These are phyloP conservation scores for Penicillium sp. DNA, from an alignment of 2,329 filamentous ascomycete species.

Conservation along the genomic window DNA sequence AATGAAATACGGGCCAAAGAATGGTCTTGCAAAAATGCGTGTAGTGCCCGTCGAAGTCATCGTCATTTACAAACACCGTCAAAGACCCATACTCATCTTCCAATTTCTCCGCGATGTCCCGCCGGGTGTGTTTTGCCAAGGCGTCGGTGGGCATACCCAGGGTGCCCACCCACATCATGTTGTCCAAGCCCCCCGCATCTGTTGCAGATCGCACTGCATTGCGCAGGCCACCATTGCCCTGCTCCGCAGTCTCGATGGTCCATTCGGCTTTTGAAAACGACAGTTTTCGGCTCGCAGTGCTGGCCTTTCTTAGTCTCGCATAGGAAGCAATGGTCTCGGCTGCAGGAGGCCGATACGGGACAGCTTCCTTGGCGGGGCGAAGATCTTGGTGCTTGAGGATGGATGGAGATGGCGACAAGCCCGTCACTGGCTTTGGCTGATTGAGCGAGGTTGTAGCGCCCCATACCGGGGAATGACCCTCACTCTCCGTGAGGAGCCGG, in stretches of 20 bases:
- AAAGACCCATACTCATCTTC: conserved; percentile 79
- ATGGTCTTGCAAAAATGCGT: conserved; percentile 97
- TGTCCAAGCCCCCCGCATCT: conserved; percentile 66
- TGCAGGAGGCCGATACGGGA: conserved; percentile 21
- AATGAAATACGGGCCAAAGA: conserved; percentile 96
- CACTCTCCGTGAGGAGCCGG: conserved; percentile 63
- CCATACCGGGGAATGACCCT: conserved; percentile 76
- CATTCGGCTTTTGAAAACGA: conserved; percentile 77
- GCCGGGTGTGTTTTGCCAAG: conserved; percentile 70
- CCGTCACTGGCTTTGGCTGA: conserved; percentile 75
- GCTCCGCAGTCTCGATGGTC: conserved; percentile 79
- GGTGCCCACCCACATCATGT: conserved; percentile 88
- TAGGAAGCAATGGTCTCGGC: conserved; percentile 11
- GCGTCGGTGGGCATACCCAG: conserved; percentile 92
- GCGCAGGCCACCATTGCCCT: conserved; percentile 87
- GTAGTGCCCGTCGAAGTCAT: conserved; percentile 92
- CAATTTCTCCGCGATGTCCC: conserved; percentile 79
- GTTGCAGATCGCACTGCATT: conserved; percentile 81
- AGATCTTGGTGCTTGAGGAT: conserved; percentile 67
- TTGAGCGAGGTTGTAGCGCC: conserved; percentile 64
- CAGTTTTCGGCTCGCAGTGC: conserved; percentile 58
- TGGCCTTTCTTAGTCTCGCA: conserved; percentile 16
- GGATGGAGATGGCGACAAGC: conserved; percentile 71
- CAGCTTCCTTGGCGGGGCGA: conserved; percentile 23
- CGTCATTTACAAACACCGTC: conserved; percentile 82